Percentiles rank a stretch among this genome's conserved stretches.
Conservation (phyloP, 257 asterid species). For the Echites panduratus region DNA sequence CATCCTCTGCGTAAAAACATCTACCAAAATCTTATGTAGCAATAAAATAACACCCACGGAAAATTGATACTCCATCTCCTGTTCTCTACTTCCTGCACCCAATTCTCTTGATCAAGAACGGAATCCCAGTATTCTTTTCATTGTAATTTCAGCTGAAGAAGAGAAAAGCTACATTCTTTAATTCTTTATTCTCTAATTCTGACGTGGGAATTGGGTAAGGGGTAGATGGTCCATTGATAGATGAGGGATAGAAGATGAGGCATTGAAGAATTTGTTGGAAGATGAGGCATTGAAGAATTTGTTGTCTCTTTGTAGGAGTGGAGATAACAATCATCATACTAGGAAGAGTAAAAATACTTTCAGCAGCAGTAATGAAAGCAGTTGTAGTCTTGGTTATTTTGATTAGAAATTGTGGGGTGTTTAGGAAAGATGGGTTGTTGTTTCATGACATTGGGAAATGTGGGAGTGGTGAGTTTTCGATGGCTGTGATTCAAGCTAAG, state of each 20-base stretch:
- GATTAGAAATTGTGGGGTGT: background rate
- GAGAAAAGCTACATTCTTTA: background rate
- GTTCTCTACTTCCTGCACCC: too few relatives aligned
- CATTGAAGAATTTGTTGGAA: too few relatives aligned
- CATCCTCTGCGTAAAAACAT: too few relatives aligned
- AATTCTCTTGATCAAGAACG: too few relatives aligned
- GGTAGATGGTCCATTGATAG: background rate
- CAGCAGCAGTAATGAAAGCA: conserved; percentile 9
- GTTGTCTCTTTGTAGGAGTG: conserved; percentile 28
- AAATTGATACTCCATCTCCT: too few relatives aligned
- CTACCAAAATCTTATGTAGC: too few relatives aligned
- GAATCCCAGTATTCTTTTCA: too few relatives aligned
- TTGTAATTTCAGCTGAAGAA: background rate
- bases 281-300: conserved; percentile 28
- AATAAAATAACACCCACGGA: too few relatives aligned
- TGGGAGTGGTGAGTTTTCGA: conserved; percentile 75
- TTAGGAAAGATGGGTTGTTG: conserved; percentile 52
- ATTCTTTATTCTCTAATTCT: conserved; percentile 1
- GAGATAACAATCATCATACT: conserved; percentile 8
- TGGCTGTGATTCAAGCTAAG: conserved; percentile 91
- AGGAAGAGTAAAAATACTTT: conserved; percentile 15
- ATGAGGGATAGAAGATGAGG: too few relatives aligned
- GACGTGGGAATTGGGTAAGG: background rate
- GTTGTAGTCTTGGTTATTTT: background rate
- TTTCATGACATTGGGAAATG: conserved; percentile 70